A percentile compares a stretch with the other conserved stretches of the same genome.
These are phyloP conservation scores for Irpex lacteus DNA, from an alignment of 1,284 basidiomycete species.

Conservation along the genomic window DNA sequence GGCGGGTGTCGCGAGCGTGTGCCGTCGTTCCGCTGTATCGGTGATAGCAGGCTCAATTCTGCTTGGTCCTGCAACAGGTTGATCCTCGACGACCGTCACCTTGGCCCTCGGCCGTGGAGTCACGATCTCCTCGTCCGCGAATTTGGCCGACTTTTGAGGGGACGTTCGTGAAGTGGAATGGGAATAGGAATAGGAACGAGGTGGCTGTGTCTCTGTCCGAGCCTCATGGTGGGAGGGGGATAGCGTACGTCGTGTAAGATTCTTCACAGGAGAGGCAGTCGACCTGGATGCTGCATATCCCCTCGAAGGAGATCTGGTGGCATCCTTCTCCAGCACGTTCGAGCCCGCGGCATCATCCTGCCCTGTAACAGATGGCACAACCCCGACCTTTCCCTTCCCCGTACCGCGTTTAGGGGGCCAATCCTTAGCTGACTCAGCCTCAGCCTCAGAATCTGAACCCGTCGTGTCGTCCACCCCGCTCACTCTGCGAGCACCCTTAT, in stretches of 20 bases:
- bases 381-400: conserved; percentile 13
- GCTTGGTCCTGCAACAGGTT: neutral
- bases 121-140: neutral
- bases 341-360: neutral
- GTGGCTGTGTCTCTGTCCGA: too few relatives aligned
- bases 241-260: neutral
- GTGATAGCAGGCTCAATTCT: neutral
- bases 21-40: neutral
- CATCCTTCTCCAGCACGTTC: neutral
- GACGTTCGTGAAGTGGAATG: neutral
- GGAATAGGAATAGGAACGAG: too few relatives aligned
- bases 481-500: conserved; percentile 6
- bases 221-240: too few relatives aligned
- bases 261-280: neutral
- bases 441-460: neutral
- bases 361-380: neutral
- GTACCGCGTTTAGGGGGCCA: conserved; percentile 15
- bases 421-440: neutral
- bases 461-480: conserved; percentile 15
- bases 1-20: neutral
- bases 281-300: neutral
- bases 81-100: neutral
- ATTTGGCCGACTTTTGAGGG: neutral
- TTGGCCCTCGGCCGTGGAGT: neutral
- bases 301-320: neutral